Base-by-base conservation (phyloP, 2,329 filamentous ascomycete genomes). In the Acrodontium crateriforme region DNA sequence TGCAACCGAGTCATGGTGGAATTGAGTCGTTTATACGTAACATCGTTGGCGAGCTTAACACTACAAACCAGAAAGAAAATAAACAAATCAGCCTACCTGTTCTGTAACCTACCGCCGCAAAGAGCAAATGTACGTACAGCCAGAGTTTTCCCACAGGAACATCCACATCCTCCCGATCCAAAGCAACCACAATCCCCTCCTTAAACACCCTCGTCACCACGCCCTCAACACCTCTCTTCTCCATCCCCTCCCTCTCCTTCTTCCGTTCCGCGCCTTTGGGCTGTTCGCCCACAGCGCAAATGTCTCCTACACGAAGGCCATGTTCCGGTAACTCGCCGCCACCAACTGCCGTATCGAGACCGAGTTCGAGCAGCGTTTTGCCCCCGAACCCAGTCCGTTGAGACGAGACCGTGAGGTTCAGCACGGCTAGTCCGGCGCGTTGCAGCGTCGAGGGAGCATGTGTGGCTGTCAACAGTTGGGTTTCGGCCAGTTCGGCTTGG, bases 381-480 rank as follows among this genome's bases (percentile, higher is more conserved):
- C 89, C 89, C 10, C 85, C 89, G 19, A 94, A 64, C 0, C 89
- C 89, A 0, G 89, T 98, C 16, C 85, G 76, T 49, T 80, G 79
- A 11, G 78, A 76, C 8, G 68, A 62, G 18, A 92, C 60, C 17
- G 70, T 60, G 6, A 95, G 70, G 53, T 85, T 87, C 10, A 74
- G 71, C 43, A 89, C 63, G 17, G 82, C 82, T 21, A 83, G 65
- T n/a, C 82, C 82, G 5, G 78, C 78, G 33, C 78, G 73, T 47
- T 81, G 71, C 9, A 91, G 71, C 1, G 70, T 63, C 0, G 67
- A 59, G 4, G 82, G 81, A 25, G 74, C 72, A 51, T 78, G 71
- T 24, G 67, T 68, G 24, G 71, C 65, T 33, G 84, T 67, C 32
- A 84, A 69, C 21, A 64, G 56, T 39, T 72, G 67, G 13, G 76